Base-by-base conservation (phyloP, 2,329 filamentous ascomycete species). In the Neonectria punicea region DNA sequence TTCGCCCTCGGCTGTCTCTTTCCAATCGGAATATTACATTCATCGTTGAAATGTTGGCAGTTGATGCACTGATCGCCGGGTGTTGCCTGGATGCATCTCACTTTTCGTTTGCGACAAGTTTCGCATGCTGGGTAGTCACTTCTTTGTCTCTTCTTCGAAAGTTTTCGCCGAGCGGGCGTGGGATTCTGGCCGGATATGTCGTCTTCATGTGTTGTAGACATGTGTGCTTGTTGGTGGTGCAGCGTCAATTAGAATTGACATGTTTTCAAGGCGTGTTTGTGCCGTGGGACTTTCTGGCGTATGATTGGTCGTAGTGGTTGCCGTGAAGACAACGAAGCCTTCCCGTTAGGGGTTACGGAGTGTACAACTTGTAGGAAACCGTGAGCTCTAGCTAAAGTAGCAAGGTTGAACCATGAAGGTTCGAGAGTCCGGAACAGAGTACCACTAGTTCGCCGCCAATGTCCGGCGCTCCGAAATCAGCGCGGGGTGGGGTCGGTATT, bases 31-130 rank as follows among this genome's bases (percentile, higher is more conserved):
- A 54, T 36, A 5, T 28, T 13, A 11, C 58, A 61, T 46, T 61
- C 41, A 13, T 22, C 39, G 3, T 25, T 43, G 16, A 55, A 61
- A 20, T 54, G 58, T 2, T n/a, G 46, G 41, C 51, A 61, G 22
- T 61, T 61, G 36, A 61, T 22, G 28, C 58, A 61, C 14, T 44
- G 41, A 1, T 44, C 51, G 39, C 41, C 30, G 9, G 13, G n/a
- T 13, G 46, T 13, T n/a, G 11, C 11, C 22, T 54, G 58, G 4
- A 61, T 54, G 22, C 58, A 61, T 11, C 58, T 47, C 11, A 61
- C 58, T 25, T 61, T 61, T 3, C 58, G 58, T 5, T 30, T 41
- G 14, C 53, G 58, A 22, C 58, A 61, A 10, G 13, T 14, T 22
- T 18, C 25, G 14, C 58, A 61, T 32, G 58, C 58, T 9, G 58